phyloP scores from a whole-genome alignment of 768 basidiomycete genomes.

The Calocera viscosa region DNA sequence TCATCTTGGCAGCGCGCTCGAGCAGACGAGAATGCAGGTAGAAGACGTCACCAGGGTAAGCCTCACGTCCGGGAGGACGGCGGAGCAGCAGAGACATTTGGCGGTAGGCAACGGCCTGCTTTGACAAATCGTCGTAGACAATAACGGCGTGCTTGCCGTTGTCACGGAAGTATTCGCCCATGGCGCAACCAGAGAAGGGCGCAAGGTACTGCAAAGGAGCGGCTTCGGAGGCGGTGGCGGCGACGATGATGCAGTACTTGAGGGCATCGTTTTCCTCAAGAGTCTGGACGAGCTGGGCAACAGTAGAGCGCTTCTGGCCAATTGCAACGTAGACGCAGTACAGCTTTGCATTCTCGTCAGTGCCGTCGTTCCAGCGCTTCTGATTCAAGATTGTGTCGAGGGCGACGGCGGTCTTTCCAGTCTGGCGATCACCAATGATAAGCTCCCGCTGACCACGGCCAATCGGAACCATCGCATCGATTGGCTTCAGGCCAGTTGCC shows the following conservation, averaged over 20 bases:
- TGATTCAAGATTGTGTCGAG: constrained; percentile 99
- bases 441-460: constrained; percentile 99
- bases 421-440: constrained; percentile 99
- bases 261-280: constrained; percentile 99
- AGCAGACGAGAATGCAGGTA: constrained; percentile 99
- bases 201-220: constrained; percentile 99
- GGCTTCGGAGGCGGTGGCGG: constrained; percentile 97
- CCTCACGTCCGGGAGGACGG: constrained; percentile 99
- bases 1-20: constrained; percentile 99
- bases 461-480: constrained; percentile 99
- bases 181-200: constrained; percentile 99
- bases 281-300: constrained; percentile 98
- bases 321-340: constrained; percentile 99
- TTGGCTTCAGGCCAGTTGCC: constrained; percentile 99
- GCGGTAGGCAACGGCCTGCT: constrained; percentile 99
- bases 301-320: constrained; percentile 98
- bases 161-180: constrained; percentile 99
- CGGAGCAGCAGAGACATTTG: constrained; percentile 99
- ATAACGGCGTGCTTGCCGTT: constrained; percentile 99
- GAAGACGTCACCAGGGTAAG: constrained; percentile 99
- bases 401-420: constrained; percentile 98
- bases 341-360: constrained; percentile 93
- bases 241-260: constrained; percentile 99
- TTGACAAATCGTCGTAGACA: constrained; percentile 98
- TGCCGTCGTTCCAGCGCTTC: constrained; percentile 98